Conservation (phyloP, 495 filamentous ascomycete species). For the Venustampulla echinocandica region DNA sequence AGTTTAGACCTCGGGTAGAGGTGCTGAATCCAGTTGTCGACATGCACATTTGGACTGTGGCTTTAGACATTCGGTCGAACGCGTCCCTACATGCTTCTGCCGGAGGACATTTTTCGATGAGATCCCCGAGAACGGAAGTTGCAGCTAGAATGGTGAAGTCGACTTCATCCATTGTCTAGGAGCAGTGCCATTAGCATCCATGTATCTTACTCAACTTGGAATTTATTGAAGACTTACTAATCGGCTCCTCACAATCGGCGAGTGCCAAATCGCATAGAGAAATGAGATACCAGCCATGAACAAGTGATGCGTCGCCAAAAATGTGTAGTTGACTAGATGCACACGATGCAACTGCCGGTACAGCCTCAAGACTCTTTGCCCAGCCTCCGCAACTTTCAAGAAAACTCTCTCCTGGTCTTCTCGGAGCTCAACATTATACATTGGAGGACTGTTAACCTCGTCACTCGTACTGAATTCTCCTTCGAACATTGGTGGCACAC, state of each 20-base stretch:
- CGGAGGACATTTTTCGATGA: constrained; percentile 71
- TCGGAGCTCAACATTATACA: constrained; percentile 44
- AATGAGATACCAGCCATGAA: constrained; percentile 98
- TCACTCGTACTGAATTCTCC: constrained; percentile 66
- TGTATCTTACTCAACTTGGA: neutral
- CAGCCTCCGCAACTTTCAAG: constrained; percentile 88
- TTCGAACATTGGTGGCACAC: constrained; percentile 75
- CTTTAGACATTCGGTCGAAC: constrained; percentile 91
- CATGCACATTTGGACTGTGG: constrained; percentile 84
- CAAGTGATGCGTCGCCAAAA: constrained; percentile 90
- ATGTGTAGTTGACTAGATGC: constrained; percentile 90
- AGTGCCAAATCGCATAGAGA: constrained; percentile 96
- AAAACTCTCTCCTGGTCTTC: constrained; percentile 89
- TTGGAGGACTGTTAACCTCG: constrained; percentile 51
- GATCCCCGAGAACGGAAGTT: constrained; percentile 71
- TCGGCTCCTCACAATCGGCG: constrained; percentile 71
- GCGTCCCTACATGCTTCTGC: constrained; percentile 85
- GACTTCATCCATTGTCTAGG: constrained; percentile 88
- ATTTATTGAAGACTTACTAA: constrained; percentile 47
- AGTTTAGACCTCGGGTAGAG: constrained; percentile 11
- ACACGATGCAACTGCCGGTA: constrained; percentile 85
- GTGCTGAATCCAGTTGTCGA: constrained; percentile 73
- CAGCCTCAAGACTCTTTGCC: constrained; percentile 81
- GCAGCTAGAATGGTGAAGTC: constrained; percentile 94
- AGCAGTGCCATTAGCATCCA: neutral